These are phyloP conservation scores for Amyloporia xantha DNA, from an alignment of 768 basidiomycete genomes.

Conservation along the genomic window DNA sequence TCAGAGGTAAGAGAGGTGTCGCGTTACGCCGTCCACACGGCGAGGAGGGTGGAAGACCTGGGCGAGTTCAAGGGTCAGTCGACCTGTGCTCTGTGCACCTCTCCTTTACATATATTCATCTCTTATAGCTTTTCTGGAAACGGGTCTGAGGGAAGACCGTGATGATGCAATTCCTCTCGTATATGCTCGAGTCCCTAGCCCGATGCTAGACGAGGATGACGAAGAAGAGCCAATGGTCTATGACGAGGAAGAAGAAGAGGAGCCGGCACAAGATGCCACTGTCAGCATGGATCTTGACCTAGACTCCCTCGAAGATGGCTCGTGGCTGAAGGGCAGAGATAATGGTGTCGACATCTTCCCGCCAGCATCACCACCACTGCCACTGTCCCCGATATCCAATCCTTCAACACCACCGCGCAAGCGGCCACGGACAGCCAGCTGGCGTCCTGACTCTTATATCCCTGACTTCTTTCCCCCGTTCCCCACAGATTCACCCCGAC, in stretches of 20 bases:
- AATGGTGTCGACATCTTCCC: slow-evolving; percentile 7
- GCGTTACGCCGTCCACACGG: slow-evolving; percentile 58
- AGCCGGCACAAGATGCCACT: not conserved
- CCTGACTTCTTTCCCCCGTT: slow-evolving; percentile 67
- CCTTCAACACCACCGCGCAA: slow-evolving; percentile 51
- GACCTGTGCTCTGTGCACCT: slow-evolving; percentile 16
- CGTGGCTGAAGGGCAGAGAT: slow-evolving; percentile 7
- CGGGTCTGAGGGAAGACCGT: slow-evolving; percentile 48
- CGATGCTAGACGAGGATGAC: slow-evolving; percentile 27
- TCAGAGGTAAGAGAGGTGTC: slow-evolving; percentile 64
- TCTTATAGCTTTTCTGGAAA: slow-evolving; percentile 47
- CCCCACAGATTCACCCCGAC: slow-evolving; percentile 34
- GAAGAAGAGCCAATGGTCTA: slow-evolving; percentile 27
- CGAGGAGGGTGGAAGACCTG: slow-evolving; percentile 64
- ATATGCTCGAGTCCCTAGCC: slow-evolving; percentile 26
- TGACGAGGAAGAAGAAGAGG: slow-evolving; percentile 17
- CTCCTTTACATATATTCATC: slow-evolving; percentile 22
- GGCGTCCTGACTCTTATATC: slow-evolving; percentile 58
- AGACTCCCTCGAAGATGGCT: slow-evolving; percentile 7
- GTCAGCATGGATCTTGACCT: slow-evolving; percentile 6
- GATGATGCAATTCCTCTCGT: slow-evolving; percentile 51
- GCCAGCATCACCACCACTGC: slow-evolving; percentile 35
- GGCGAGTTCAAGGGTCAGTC: slow-evolving; percentile 64
- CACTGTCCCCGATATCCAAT: slow-evolving; percentile 53
- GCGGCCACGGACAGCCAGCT: slow-evolving; percentile 46